Conservation (phyloP, 805 yeast genomes). For the Tetrapisispora fleetii region DNA sequence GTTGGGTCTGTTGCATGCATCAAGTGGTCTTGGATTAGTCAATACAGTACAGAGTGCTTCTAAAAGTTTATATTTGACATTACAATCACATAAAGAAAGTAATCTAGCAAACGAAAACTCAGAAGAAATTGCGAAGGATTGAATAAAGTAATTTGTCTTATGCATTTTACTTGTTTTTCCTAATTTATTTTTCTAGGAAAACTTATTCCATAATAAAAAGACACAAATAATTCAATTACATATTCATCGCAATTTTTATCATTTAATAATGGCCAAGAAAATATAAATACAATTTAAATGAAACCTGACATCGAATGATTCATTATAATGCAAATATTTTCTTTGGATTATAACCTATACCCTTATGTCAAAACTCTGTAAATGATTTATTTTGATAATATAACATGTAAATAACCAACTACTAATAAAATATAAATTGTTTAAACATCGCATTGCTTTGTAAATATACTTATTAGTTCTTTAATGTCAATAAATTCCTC, state of each 20-base stretch:
- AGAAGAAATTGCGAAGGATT: not conserved
- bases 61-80: constrained; percentile 58
- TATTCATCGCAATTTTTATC: no score
- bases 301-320: not conserved
- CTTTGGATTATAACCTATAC: not conserved
- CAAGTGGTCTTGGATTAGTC: constrained; percentile 86
- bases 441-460: no score
- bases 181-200: no score
- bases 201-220: no score
- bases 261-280: not conserved
- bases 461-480: no score
- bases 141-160: not conserved
- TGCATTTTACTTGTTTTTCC: no score
- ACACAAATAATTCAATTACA: no score
- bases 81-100: constrained; percentile 52
- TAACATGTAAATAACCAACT: not conserved
- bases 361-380: not conserved
- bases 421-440: no score
- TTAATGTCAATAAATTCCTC: not conserved
- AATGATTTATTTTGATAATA: not conserved
- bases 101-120: not conserved
- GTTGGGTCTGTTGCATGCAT: constrained; percentile 69
- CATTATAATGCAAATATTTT: not conserved
- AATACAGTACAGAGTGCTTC: constrained; percentile 67
- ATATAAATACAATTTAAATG: not conserved